A percentile compares a stretch with the other conserved stretches of the same genome.
phyloP scores from a whole-genome alignment of 768 basidiomycete genomes.

The Thelephora ganbajun region DNA sequence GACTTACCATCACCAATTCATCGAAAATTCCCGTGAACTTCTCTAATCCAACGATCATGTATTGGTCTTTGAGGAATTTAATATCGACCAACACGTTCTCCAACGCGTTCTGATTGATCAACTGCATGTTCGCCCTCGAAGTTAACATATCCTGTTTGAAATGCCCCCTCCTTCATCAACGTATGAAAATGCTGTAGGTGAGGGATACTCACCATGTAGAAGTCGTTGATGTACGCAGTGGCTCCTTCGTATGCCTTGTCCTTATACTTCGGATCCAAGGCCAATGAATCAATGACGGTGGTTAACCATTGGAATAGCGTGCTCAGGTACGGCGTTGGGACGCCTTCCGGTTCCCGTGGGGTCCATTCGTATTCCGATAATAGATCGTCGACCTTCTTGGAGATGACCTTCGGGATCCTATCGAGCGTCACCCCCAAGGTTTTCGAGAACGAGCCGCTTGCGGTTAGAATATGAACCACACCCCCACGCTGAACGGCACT shows the following conservation, averaged over 20 bases:
- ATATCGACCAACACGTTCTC: conserved; percentile 78
- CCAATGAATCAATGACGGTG: conserved; percentile 85
- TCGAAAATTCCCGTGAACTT: conserved; percentile 61
- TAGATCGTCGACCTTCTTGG: conserved; percentile 88
- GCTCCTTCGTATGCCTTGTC: conserved; percentile 84
- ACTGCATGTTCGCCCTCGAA: conserved; percentile 48
- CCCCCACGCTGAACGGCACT: conserved; percentile 81
- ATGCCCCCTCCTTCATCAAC: too few species aligned
- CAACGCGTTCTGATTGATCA: conserved; percentile 83
- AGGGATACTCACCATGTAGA: conserved; percentile 53
- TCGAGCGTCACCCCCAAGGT: conserved; percentile 56
- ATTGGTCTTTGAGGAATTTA: conserved; percentile 79
- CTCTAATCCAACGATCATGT: conserved; percentile 57
- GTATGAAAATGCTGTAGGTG: not conserved
- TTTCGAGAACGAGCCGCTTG: conserved; percentile 47
- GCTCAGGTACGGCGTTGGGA: conserved; percentile 87
- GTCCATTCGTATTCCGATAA: conserved; percentile 94
- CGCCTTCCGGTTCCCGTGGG: conserved; percentile 50
- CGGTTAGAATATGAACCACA: conserved; percentile 50
- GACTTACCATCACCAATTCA: conserved; percentile 64
- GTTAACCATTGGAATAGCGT: conserved; percentile 95
- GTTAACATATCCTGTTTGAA: conserved; percentile 57
- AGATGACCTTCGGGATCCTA: conserved; percentile 72
- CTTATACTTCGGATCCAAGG: conserved; percentile 74
- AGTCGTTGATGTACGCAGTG: conserved; percentile 75